phyloP scores from a whole-genome alignment of 768 basidiomycete genomes.

The Tylopilus vinaceipallidus region DNA sequence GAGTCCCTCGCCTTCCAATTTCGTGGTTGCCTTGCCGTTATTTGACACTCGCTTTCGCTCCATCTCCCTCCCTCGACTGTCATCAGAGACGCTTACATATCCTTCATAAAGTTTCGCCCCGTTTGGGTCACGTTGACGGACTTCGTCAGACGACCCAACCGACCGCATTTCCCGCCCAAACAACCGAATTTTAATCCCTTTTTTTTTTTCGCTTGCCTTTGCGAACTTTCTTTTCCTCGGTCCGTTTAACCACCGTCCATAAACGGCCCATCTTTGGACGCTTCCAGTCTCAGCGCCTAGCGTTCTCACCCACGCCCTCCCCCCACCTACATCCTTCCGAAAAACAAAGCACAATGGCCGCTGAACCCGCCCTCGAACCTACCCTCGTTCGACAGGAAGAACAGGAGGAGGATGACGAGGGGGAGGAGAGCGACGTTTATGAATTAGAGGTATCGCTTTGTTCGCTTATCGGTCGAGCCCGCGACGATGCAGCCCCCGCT shows the following conservation, averaged over 20 bases:
- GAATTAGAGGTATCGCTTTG: constrained; percentile 21
- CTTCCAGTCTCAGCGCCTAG: constrained; percentile 6
- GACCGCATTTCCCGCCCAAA: neutral
- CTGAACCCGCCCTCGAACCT: constrained; percentile 19
- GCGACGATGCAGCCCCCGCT: neutral
- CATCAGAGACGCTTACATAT: constrained; percentile 10
- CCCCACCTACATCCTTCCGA: neutral
- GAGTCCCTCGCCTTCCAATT: constrained; percentile 12
- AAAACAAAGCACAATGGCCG: constrained; percentile 18
- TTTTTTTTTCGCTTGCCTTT: neutral
- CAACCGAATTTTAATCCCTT: neutral
- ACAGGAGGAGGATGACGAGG: constrained; percentile 12
- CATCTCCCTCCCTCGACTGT: neutral
- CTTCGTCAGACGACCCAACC: constrained; percentile 1
- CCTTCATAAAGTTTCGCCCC: neutral
- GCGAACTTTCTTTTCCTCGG: constrained; percentile 6
- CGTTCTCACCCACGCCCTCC: constrained; percentile 7
- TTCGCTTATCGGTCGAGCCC: neutral
- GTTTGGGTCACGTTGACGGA: constrained; percentile 5
- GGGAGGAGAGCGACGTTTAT: constrained; percentile 31
- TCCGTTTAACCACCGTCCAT: constrained; percentile 12
- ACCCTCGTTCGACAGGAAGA: neutral
- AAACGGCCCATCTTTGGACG: neutral
- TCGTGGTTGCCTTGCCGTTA: constrained; percentile 18
- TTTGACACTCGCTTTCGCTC: constrained; percentile 2